These are phyloP conservation scores for Capronia coronata DNA, from an alignment of 2,329 filamentous ascomycete genomes.

Conservation along the genomic window DNA sequence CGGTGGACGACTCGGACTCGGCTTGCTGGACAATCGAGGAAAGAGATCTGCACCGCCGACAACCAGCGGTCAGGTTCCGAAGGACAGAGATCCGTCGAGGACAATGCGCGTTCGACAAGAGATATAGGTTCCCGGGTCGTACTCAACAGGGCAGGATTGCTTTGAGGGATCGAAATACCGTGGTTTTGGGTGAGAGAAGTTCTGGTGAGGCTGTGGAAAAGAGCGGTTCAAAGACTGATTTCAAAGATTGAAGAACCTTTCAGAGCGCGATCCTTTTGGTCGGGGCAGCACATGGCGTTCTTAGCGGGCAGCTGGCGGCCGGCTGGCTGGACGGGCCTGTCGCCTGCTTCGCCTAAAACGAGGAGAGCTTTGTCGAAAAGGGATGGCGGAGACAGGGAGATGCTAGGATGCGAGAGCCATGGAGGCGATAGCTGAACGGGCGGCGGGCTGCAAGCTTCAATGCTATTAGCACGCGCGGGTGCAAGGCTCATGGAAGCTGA, in stretches of 20 bases:
- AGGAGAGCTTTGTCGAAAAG: slow-evolving; percentile 25
- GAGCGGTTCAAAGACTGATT: slow-evolving; percentile 21
- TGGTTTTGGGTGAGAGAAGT: neutral
- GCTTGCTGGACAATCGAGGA: slow-evolving; percentile 9
- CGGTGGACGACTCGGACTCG: neutral
- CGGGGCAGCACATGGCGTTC: slow-evolving; percentile 29
- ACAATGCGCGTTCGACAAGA: neutral
- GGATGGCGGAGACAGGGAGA: slow-evolving; percentile 23
- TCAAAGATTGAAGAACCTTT: slow-evolving; percentile 23
- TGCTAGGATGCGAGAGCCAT: slow-evolving; percentile 22
- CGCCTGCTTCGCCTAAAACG: slow-evolving; percentile 28
- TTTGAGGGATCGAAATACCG: neutral
- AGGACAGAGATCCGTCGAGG: neutral
- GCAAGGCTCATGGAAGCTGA: neutral
- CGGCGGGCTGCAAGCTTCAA: neutral
- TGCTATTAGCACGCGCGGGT: neutral
- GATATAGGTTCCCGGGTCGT: neutral
- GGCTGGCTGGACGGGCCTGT: slow-evolving; percentile 33
- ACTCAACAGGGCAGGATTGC: neutral
- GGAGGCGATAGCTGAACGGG: slow-evolving; percentile 10
- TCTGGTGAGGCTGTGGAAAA: slow-evolving; percentile 20
- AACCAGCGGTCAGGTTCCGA: neutral
- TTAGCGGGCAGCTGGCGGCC: slow-evolving; percentile 29
- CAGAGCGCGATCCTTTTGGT: slow-evolving; percentile 27
- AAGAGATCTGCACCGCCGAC: slow-evolving; percentile 15